Conservation (phyloP, 148 eudicot species). For the Rheum nobile region DNA sequence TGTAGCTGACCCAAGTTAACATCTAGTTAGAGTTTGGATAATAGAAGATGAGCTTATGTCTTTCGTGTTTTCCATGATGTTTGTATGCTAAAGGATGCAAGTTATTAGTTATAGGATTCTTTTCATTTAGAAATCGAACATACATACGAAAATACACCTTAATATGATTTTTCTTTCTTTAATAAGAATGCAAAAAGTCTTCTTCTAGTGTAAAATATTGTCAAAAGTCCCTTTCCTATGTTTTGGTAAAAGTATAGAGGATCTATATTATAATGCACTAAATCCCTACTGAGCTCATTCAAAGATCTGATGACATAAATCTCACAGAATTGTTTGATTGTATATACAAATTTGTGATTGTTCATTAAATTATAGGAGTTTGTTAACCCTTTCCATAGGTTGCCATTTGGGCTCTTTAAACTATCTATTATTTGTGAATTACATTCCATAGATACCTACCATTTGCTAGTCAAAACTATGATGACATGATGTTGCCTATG, state of each 20-base stretch:
- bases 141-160: not conserved
- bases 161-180: not conserved
- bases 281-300: not conserved
- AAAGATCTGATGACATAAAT: slow-evolving; percentile 5
- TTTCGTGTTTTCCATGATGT: not conserved
- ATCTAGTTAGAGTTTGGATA: not conserved
- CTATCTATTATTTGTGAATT: not conserved
- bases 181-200: not conserved
- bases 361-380: not conserved
- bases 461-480: too few relatives aligned
- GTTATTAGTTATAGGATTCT: not conserved
- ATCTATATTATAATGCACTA: not conserved
- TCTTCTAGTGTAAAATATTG: not conserved
- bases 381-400: not conserved
- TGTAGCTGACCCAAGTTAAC: not conserved
- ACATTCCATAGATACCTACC: not conserved
- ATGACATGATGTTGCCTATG: too few relatives aligned
- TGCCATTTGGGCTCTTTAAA: not conserved
- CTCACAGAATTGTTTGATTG: not conserved
- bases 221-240: not conserved
- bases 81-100: not conserved
- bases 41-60: not conserved
- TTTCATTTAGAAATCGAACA: not conserved
- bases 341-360: not conserved
- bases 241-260: not conserved